Evolutionary conservation across 305 asterid species (phyloP).

Genomic region (Rubia balearica): DNA sequence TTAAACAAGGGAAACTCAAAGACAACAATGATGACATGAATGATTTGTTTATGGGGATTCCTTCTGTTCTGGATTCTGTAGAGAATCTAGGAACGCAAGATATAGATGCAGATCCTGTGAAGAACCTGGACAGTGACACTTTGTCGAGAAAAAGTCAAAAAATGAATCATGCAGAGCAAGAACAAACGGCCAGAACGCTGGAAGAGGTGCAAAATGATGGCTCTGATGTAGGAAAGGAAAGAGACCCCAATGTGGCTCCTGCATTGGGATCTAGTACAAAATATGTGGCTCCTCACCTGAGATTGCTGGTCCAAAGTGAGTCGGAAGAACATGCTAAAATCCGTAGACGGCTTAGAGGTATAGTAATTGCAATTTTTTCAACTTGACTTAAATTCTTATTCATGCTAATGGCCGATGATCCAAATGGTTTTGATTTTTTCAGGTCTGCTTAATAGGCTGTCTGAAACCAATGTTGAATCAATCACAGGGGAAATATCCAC

Average conservation of each 20-base stretch:
- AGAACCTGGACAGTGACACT: slow-evolving; percentile 17
- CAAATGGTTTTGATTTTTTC: slow-evolving; percentile 22
- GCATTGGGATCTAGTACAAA: slow-evolving; percentile 24
- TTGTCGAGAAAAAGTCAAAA: slow-evolving; percentile 12
- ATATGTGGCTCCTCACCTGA: slow-evolving; percentile 67
- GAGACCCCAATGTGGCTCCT: slow-evolving; percentile 19
- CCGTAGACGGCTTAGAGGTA: slow-evolving; percentile 69
- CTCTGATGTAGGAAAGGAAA: slow-evolving; percentile 21
- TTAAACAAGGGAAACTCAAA: slow-evolving; percentile 50
- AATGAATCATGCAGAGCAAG: slow-evolving; percentile 20
- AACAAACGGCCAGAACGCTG: slow-evolving; percentile 22
- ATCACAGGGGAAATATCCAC: slow-evolving; percentile 60
- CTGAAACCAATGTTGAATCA: slow-evolving; percentile 80
- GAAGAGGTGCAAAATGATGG: slow-evolving; percentile 21
- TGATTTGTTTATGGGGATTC: slow-evolving; percentile 40
- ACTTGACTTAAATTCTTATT: slow-evolving; percentile 4
- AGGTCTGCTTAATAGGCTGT: slow-evolving; percentile 81
- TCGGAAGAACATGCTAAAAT: slow-evolving; percentile 62
- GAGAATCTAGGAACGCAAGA: slow-evolving; percentile 18
- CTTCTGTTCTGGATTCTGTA: slow-evolving; percentile 29
- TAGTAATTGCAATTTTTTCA: slow-evolving; percentile 7
- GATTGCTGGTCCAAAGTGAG: slow-evolving; percentile 46
- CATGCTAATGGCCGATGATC: slow-evolving; percentile 17
- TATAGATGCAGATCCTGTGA: slow-evolving; percentile 17
- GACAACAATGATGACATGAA: slow-evolving; percentile 51